phyloP scores from a whole-genome alignment of 768 basidiomycete genomes.

The Boletus reticuloceps region DNA sequence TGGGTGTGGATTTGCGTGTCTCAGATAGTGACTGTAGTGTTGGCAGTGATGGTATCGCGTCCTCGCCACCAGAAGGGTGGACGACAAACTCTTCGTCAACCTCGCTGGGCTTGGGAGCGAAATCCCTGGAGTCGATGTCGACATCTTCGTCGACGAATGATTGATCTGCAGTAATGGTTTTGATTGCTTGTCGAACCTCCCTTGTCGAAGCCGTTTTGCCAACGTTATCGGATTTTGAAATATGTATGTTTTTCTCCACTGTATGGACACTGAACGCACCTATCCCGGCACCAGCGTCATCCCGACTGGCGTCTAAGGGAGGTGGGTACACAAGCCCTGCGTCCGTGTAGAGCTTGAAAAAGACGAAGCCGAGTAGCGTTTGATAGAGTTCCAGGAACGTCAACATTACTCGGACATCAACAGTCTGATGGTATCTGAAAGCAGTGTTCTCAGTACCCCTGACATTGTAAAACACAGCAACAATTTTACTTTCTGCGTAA shows the following conservation, averaged over 20 bases:
- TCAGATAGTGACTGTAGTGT: constrained; percentile 67
- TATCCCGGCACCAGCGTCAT: constrained; percentile 83
- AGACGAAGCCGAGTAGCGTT: constrained; percentile 90
- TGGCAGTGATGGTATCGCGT: constrained; percentile 49
- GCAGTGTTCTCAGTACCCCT: constrained; percentile 7
- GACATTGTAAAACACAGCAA: not conserved
- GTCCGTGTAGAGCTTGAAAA: constrained; percentile 99
- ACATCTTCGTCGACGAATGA: constrained; percentile 33
- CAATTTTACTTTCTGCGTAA: constrained; percentile 81
- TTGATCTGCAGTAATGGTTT: constrained; percentile 36
- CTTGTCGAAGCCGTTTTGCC: constrained; percentile 49
- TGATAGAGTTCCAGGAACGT: constrained; percentile 99
- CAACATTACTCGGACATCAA: constrained; percentile 96
- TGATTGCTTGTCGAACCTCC: constrained; percentile 50
- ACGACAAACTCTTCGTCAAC: constrained; percentile 66
- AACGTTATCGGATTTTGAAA: constrained; percentile 13
- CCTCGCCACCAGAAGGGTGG: constrained; percentile 52
- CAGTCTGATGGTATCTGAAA: constrained; percentile 85
- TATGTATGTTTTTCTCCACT: constrained; percentile 26
- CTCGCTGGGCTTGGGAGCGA: constrained; percentile 32
- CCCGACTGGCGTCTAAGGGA: constrained; percentile 75
- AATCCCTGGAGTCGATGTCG: constrained; percentile 36
- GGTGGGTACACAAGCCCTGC: constrained; percentile 93
- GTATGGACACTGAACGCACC: constrained; percentile 81
- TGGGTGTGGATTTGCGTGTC: constrained; percentile 52